Evolutionary conservation across 2,329 filamentous ascomycete genomes (phyloP), one percentile per base, ranked within the genome.

Genomic region (Ceratocystis cubensis): DNA sequence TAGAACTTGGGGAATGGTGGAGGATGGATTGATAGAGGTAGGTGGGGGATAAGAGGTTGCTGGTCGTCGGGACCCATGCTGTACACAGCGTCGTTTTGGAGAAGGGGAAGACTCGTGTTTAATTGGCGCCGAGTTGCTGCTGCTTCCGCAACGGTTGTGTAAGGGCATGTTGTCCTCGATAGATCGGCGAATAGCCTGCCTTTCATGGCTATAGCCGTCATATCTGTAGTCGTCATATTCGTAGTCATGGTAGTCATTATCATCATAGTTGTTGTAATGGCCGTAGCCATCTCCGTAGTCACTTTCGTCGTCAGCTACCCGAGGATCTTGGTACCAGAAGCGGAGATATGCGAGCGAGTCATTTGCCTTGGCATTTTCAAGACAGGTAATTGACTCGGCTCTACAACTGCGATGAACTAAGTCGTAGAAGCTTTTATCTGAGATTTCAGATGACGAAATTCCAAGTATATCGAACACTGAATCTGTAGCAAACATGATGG

Each of bases 341-440:
- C 91, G 87, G 68, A 96, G 79, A 72, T 96, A 95, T 1, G 91
- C 90, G 71, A 95, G 94, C 1, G 91, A 95, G 73, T 96, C 89
- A 71, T 96, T 95, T 33, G 88, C 87, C 74, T 96, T 96, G 25
- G 91, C 90, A 70, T 88, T 88, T 75, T 95, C 91, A 41, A 96
- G 76, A 71, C 88, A 92, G 69, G 84, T 83, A 44, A 93, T 84
- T 2, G 89, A 89, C 71, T 94, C 88, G 7, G 82, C 78, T 33
- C 94, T 78, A 70, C 89, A 94, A 69, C 85, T 87, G 70, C 89
- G 84, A 67, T 88, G 84, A 63, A 96, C 94, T 72, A 88, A 93
- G 71, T 91, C 88, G 74, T 95, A 96, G 74, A 96, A 95, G 73
- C 89, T 92, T 71, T 86, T 87, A 53, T 88, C 85, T 69, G 85